Evolutionary conservation across 306 rosid genomes (phyloP).

Genomic region (Medicago arabica): DNA sequence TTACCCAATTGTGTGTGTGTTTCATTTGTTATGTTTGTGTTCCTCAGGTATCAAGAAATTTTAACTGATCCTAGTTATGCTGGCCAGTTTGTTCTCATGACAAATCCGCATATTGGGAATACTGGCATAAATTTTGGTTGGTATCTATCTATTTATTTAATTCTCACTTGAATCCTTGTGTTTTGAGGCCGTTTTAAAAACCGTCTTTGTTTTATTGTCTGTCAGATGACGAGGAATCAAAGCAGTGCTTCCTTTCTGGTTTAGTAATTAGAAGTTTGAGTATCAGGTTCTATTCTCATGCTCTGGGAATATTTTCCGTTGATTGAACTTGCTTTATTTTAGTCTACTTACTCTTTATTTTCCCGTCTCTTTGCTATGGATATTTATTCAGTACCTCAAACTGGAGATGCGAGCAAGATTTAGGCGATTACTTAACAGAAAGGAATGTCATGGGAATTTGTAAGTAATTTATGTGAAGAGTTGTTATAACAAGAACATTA

Average conservation of each 20-base stretch:
- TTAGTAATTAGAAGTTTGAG: constrained; percentile 86
- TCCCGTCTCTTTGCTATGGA: constrained; percentile 14
- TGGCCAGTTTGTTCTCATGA: constrained; percentile 95
- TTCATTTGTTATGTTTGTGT: constrained; percentile 32
- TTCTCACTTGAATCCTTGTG: constrained; percentile 8
- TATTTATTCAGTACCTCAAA: constrained; percentile 78
- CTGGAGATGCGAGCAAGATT: constrained; percentile 76
- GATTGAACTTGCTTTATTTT: constrained; percentile 24
- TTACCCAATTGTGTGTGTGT: constrained; percentile 12
- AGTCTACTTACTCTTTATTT: constrained; percentile 21
- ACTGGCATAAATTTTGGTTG: constrained; percentile 88
- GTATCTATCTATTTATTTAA: constrained; percentile 36
- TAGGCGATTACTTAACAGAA: constrained; percentile 76
- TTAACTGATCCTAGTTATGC: constrained; percentile 97
- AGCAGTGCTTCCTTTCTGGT: constrained; percentile 83
- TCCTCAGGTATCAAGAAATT: constrained; percentile 90
- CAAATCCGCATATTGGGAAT: constrained; percentile 94
- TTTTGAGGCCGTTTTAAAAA: constrained; percentile 25
- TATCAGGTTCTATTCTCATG: constrained; percentile 56
- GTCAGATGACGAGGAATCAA: constrained; percentile 90
- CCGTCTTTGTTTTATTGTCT: constrained; percentile 17
- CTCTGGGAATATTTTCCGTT: not conserved
- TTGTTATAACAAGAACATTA: constrained; percentile 19
- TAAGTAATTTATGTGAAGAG: constrained; percentile 52
- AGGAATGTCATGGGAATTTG: constrained; percentile 98